A percentile compares a stretch with the other conserved stretches of the same genome.
Conservation (phyloP, 169 alveolate genomes). For the Sarcocystis neurona region DNA sequence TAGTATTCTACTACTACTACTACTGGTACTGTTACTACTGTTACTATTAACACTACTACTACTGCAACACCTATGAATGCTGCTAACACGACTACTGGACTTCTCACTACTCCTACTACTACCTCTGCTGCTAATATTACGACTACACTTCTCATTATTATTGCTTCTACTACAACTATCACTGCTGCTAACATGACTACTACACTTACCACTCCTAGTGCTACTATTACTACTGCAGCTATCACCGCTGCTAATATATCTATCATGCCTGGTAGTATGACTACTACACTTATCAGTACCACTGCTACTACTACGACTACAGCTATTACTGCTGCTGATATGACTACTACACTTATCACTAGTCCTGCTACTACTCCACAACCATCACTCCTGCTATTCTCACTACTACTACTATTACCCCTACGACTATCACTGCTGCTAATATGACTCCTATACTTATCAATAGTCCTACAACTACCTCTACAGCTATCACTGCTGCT, state of each 20-base stretch:
- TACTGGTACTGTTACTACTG: neutral
- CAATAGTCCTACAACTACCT: neutral
- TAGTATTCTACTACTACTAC: neutral
- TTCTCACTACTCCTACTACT: neutral
- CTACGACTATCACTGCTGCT: neutral
- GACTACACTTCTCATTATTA: neutral
- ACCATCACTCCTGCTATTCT: neutral
- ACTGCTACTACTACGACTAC: neutral
- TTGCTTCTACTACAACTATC: neutral
- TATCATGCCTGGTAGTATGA: no score
- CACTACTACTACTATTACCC: neutral
- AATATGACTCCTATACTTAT: neutral
- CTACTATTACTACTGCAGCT: no score
- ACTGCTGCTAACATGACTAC: no score
- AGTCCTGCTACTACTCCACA: neutral
- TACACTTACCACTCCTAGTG: no score
- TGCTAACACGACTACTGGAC: neutral
- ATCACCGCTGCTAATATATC: no score
- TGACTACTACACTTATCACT: neutral
- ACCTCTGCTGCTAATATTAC: neutral
- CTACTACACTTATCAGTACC: no score
- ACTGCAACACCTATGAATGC: neutral
- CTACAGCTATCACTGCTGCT: neutral
- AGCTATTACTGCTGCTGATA: neutral
- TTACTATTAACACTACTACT: neutral